Percentiles rank a stretch among this genome's conserved stretches.
Conservation (phyloP, 169 alveolate species). For the Cyclospora cayetanensis region DNA sequence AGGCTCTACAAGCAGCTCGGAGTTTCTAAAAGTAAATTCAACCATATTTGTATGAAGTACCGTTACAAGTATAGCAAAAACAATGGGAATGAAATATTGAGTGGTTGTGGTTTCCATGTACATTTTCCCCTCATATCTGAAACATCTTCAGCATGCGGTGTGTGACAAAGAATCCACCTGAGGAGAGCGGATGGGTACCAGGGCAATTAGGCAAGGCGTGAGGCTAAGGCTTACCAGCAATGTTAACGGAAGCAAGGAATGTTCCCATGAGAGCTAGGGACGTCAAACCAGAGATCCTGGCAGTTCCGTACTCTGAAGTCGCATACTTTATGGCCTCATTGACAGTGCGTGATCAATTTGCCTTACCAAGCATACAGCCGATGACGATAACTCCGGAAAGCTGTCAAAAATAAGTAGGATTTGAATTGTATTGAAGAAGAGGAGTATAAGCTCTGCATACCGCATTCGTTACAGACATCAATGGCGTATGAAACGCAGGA, state of each 20-base stretch:
- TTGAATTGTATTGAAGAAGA: no score
- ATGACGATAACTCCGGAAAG: slow-evolving; percentile 88
- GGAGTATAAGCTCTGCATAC: slow-evolving; percentile 40
- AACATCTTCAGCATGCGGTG: slow-evolving; percentile 95
- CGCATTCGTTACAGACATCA: slow-evolving; percentile 93
- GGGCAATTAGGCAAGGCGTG: no score
- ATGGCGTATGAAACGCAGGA: slow-evolving; percentile 91
- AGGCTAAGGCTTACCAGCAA: slow-evolving; percentile 65
- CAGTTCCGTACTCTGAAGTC: slow-evolving; percentile 68
- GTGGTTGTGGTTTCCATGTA: no score
- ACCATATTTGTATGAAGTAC: no score
- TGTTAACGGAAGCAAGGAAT: slow-evolving; percentile 71
- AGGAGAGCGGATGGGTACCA: no score
- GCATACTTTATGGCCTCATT: neutral
- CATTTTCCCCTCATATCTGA: slow-evolving; percentile 62
- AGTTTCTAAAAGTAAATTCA: no score
- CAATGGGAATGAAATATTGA: no score
- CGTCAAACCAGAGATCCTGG: slow-evolving; percentile 44
- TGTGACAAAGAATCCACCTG: slow-evolving; percentile 94
- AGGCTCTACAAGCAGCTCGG: no score
- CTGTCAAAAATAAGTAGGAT: neutral
- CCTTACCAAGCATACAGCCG: slow-evolving; percentile 85
- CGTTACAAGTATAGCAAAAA: no score
- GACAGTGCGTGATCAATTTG: neutral
- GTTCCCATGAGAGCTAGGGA: slow-evolving; percentile 67